A percentile compares a stretch with the other conserved stretches of the same genome.
Evolutionary conservation across 148 eudicot genomes (phyloP).

Genomic region (Fagopyrum tataricum): DNA sequence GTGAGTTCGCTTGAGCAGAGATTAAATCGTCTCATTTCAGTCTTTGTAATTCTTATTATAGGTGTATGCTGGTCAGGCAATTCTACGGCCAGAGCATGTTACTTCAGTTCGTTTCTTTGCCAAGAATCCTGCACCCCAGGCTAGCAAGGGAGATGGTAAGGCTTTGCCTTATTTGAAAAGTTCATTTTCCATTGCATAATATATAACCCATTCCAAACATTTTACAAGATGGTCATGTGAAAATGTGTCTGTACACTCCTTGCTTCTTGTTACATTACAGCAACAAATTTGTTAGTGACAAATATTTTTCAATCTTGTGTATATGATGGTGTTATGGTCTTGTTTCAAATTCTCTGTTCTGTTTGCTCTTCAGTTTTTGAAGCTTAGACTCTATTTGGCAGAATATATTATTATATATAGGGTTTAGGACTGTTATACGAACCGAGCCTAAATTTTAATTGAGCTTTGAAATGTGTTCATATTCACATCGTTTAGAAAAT

Average conservation of each 20-base stretch:
- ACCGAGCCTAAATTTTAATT: no score
- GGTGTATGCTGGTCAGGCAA: conserved; percentile 38
- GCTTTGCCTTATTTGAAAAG: background rate
- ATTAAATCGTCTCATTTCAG: background rate
- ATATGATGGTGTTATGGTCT: background rate
- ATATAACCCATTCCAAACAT: background rate
- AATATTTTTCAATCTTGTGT: background rate
- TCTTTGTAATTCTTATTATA: conserved; percentile 10
- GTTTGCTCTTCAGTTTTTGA: background rate
- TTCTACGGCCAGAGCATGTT: conserved; percentile 44
- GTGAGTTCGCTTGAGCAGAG: background rate
- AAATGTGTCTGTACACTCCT: background rate
- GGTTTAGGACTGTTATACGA: no score
- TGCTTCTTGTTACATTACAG: background rate
- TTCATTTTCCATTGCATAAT: background rate
- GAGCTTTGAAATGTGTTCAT: no score
- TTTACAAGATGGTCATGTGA: background rate
- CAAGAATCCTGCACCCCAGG: conserved; percentile 51
- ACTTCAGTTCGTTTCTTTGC: conserved; percentile 60
- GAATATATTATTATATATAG: no score
- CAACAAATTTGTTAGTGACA: background rate
- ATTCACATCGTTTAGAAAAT: no score
- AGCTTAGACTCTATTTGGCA: background rate
- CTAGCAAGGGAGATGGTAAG: conserved; percentile 91
- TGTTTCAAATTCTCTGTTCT: background rate